phyloP scores from a whole-genome alignment of 441 rosid genomes.

The Biscutella laevigata region DNA sequence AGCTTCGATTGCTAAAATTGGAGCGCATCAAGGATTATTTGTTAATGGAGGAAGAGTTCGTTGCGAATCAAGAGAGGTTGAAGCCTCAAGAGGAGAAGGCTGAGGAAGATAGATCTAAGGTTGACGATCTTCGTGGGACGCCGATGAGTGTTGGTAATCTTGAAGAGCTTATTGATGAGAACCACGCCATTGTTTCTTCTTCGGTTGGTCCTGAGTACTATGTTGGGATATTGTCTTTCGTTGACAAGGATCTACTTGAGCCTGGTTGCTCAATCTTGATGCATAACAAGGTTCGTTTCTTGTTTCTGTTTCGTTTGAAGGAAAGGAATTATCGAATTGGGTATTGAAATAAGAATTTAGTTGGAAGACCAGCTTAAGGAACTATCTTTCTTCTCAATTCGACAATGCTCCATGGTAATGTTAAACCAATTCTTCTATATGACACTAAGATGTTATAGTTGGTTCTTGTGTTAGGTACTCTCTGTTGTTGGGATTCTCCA shows the following conservation, averaged over 20 bases:
- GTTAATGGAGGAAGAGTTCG: constrained; percentile 93
- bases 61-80: constrained; percentile 75
- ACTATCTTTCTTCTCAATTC: neutral
- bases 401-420: neutral
- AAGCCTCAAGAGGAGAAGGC: constrained; percentile 98
- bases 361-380: neutral
- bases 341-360: too few species aligned
- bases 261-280: constrained; percentile 93
- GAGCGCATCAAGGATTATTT: constrained; percentile 87
- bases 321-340: too few species aligned
- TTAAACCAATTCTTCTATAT: neutral
- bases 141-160: constrained; percentile 96
- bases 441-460: neutral
- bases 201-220: constrained; percentile 94
- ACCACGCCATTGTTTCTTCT: constrained; percentile 90
- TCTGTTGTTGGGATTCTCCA: constrained; percentile 94
- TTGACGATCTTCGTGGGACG: constrained; percentile 84
- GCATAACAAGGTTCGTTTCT: constrained; percentile 64
- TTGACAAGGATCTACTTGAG: constrained; percentile 87
- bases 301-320: too few species aligned
- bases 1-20: constrained; percentile 67
- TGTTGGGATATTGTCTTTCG: constrained; percentile 80
- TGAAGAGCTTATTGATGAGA: constrained; percentile 91
- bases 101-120: constrained; percentile 90
- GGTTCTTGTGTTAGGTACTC: constrained; percentile 41